Evolutionary conservation across 805 yeast species (phyloP), one percentile per base, ranked within the genome.

Genomic region (Lachancea dasiensis): DNA sequence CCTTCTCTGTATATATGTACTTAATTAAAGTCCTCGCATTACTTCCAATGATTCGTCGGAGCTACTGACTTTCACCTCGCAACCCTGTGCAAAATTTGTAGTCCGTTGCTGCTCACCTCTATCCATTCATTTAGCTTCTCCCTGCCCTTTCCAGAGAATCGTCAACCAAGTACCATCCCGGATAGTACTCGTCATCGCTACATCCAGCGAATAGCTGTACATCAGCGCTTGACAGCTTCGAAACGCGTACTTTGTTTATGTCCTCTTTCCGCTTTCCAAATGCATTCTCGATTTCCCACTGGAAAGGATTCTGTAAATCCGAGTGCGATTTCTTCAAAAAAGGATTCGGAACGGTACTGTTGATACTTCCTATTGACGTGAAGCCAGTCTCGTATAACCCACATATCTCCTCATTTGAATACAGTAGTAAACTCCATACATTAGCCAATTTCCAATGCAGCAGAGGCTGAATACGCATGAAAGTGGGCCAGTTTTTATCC

Each of bases 401-500:
- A 56, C 97, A 90, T 56, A 90, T 87, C 3, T 70, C 70, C 28
- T 81, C 69, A n/a, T 69, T 54, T 15, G 76, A 64, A 16, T 64
- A 72, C 15, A 77, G 61, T 34, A 90, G 60, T 53, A 90, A 89
- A 47, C 76, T 75, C 98, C 98, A 92, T 2, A 92, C 70, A 40
- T 87, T 85, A 15, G 73, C 71, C 48, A 85, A 82, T 27, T 73
- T 74, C 97, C 97, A 92, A 39, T 84, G 84, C 29, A 92, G 67
- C 5, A 92, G 77, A 0, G 98, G 97, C 52, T 89, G 95, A 4
- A 89, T 67, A 34, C 98, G 63, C 45, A 80, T 61, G 54, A 92
- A 90, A 19, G 69, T 64, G 4, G 98, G 98, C 97, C 97, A 92
- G 41, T 86, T 79, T 41, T 79, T 80, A 53, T 90, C 96, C 0